Percentiles rank a stretch among this genome's conserved stretches.
These are phyloP conservation scores for Backusella circina DNA, from an alignment of 192 early-diverging fungal species.

Conservation along the genomic window DNA sequence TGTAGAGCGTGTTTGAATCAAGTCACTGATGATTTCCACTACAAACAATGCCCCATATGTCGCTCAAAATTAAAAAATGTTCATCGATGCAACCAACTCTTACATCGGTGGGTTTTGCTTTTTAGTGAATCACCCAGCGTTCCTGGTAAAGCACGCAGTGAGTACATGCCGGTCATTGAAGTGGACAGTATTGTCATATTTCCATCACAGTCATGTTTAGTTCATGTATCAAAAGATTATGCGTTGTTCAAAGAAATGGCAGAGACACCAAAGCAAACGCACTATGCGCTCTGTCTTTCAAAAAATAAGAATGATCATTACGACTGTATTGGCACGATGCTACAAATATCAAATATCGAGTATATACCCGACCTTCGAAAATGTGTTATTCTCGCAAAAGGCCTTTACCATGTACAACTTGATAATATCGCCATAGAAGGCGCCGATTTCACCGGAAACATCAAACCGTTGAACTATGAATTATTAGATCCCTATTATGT, in stretches of 20 bases:
- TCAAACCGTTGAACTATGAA: constrained; percentile 43
- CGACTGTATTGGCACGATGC: constrained; percentile 43
- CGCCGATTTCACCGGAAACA: constrained; percentile 39
- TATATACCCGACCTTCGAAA: constrained; percentile 39
- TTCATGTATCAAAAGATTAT: background rate
- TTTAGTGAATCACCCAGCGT: background rate
- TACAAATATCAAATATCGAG: constrained; percentile 39
- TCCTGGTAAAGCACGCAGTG: background rate
- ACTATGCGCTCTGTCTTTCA: constrained; percentile 46
- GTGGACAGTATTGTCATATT: background rate
- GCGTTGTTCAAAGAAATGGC: background rate
- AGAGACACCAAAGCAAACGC: constrained; percentile 16
- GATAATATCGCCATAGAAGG: constrained; percentile 29
- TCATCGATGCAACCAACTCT: background rate
- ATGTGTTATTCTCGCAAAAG: constrained; percentile 40
- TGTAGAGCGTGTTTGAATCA: constrained; percentile 57
- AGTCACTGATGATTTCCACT: constrained; percentile 38
- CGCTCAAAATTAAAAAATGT: constrained; percentile 24
- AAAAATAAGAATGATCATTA: constrained; percentile 13
- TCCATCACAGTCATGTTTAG: background rate
- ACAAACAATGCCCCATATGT: constrained; percentile 42
- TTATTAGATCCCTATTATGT: background rate
- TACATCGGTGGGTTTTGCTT: background rate
- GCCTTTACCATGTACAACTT: constrained; percentile 39
- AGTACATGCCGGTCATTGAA: background rate